Evolutionary conservation across 352 stramenopile genomes (phyloP), one percentile per base, ranked within the genome.

Genomic region (Globisporangium sylvaticum): DNA sequence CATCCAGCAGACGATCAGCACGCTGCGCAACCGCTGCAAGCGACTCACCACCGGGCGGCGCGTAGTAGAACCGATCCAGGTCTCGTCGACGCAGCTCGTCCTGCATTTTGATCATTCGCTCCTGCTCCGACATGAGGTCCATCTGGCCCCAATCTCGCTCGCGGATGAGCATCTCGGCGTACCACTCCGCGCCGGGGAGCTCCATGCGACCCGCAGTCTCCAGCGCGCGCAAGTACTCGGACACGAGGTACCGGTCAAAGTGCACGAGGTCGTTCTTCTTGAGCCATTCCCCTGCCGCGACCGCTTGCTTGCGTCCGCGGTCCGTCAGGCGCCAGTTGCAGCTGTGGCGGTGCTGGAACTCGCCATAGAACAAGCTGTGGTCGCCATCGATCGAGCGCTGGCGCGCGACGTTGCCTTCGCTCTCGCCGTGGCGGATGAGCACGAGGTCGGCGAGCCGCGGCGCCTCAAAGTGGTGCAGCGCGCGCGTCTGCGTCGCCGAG

Each of bases 301-400:
- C 73, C 0, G 89, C 88, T 55, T 96, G 87, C 54, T 79, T 62
- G 4, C 88, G 76, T 0, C 89, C 89, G n/a, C 85, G 82, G 69
- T 96, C 88, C 31, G 89, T 96, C 15, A 96, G 83, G 3, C 89
- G 76, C 89, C 89, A 96, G 59, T 91, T 94, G 57, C 77, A 92
- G 73, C 84, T 94, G 63, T 96, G 89, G n/a, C 88, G 89, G 69
- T 96, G 76, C 65, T 94, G 82, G 70, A 96, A 96, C 74, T 95
- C 87, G 69, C 89, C 89, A 39, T 83, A 76, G 66, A 94, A 96
- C 34, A 96, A 76, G 37, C 83, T 93, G 75, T 95, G 78, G 68
- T 96, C 89, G 53, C 89, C 89, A 37, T 84, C 75, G 32, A 94
- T 71, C n/a, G 88, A 95, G 10, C 85, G 77, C 64, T 94, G 84